Evolutionary conservation across 1,284 basidiomycete species (phyloP), one percentile per base, ranked within the genome.

Genomic region (Trichosporon sp.): DNA sequence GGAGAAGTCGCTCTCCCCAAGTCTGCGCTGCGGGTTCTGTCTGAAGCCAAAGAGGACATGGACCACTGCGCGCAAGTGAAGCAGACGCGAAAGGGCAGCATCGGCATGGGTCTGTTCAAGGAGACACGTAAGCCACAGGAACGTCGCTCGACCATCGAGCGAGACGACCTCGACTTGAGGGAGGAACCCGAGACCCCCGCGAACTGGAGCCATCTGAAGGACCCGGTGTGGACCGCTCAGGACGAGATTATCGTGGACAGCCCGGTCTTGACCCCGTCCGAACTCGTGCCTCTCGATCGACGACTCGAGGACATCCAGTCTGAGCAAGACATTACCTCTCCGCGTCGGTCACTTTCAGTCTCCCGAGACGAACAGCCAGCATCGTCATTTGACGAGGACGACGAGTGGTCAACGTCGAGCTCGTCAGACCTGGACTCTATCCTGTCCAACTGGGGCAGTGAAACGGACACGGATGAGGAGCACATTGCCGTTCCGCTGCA

Each of bases 401-500:
- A 64, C 60, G 68, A 38, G 1, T 71, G 70, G 69, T 60, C 70
- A 1, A 44, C 66, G 15, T 42, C 70, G 0, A 70, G 68, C 1
- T 60, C 62, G 18, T 60, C 44, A 9, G 67, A 65, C 12, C 64
- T 66, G 6, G 65, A 65, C 23, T 58, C 58, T 13, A 64, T 42
- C 3, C 15, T 21, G 5, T 62, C 42, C 58, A 35, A 65, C 9
- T 65, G 65, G 11, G 70, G 66, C 25, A 72, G 72, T 53, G 72
- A 67, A 2, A 72, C 72, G 6, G 74, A 72, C 21, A 76, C 76
- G 12, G 75, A 76, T 23, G 76, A 77, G 31, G 77, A 80, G 29
- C 83, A 92, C 62, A 92, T 92, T n/a, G 92, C 94, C 67, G 95
- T 99, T 60, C 96, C 96, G 42, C 86, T 99, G 5, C 90, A 92